These are phyloP conservation scores for Pichia sp. DNA, from an alignment of 1,139 yeast genomes.

Conservation along the genomic window DNA sequence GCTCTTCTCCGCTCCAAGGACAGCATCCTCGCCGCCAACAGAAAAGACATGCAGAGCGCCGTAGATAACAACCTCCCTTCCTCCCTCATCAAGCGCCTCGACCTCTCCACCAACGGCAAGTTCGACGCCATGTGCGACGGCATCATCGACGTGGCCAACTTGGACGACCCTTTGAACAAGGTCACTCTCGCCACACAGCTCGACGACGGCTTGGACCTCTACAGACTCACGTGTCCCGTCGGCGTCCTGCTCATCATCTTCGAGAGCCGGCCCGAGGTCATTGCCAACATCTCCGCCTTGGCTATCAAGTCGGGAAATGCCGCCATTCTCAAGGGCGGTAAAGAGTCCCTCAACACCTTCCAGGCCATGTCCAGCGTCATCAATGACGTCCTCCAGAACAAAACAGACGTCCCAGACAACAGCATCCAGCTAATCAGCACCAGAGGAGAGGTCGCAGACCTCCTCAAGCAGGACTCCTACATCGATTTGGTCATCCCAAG, in stretches of 20 bases:
- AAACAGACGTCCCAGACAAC: constrained; percentile 67
- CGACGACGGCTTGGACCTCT: constrained; percentile 81
- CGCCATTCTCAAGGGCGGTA: constrained; percentile 96
- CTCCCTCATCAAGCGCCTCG: constrained; percentile 77
- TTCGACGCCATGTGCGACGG: constrained; percentile 95
- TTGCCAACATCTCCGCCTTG: constrained; percentile 93
- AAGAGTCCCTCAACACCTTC: constrained; percentile 83
- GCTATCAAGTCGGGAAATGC: constrained; percentile 95
- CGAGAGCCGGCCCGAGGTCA: constrained; percentile 97
- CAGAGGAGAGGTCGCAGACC: constrained; percentile 82
- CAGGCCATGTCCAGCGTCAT: constrained; percentile 74
- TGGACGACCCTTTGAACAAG: constrained; percentile 89
- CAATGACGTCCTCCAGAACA: constrained; percentile 47
- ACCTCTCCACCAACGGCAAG: constrained; percentile 74
- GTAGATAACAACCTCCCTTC: constrained; percentile 50
- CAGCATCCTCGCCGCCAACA: constrained; percentile 66
- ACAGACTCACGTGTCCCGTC: constrained; percentile 85
- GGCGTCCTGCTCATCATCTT: constrained; percentile 91
- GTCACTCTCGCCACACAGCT: constrained; percentile 74
- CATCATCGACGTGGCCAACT: constrained; percentile 78
- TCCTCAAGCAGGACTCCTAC: constrained; percentile 78
- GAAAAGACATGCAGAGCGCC: constrained; percentile 71
- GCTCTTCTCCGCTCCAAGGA: constrained; percentile 55
- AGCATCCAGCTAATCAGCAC: constrained; percentile 86
- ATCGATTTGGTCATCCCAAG: constrained; percentile 96